These are phyloP conservation scores for Alternaria incomplexa DNA, from an alignment of 2,329 filamentous ascomycete genomes.

Conservation along the genomic window DNA sequence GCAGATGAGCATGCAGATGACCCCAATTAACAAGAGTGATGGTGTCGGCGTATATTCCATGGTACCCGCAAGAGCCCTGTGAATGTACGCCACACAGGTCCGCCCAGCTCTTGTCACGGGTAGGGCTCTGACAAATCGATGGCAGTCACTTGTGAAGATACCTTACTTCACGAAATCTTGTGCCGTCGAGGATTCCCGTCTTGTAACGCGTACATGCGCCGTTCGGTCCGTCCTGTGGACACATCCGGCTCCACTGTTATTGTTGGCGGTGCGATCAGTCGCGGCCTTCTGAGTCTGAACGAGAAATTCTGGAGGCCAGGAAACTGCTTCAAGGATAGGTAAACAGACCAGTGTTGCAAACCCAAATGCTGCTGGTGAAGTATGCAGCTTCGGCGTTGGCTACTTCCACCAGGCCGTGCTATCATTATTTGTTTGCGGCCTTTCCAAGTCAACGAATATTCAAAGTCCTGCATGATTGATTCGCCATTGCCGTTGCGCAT, in stretches of 20 bases:
- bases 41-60: not conserved
- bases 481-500: not conserved
- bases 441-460: accelerated
- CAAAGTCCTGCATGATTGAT: accelerated
- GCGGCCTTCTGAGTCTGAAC: not conserved
- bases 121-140: not conserved
- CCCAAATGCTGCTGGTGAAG: not conserved
- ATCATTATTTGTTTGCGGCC: not conserved
- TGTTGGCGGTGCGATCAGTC: not conserved
- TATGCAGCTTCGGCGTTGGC: not conserved
- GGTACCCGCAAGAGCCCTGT: not conserved
- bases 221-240: not conserved
- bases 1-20: not conserved
- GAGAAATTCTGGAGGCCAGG: accelerated
- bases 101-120: accelerated
- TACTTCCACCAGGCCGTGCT: not conserved
- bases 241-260: not conserved
- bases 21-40: not conserved
- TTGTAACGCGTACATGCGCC: not conserved
- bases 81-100: not conserved
- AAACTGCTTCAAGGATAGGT: not conserved
- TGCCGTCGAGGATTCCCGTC: not conserved
- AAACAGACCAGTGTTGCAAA: not conserved
- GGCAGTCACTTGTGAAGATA: not conserved
- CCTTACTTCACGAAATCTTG: not conserved